Evolutionary conservation across 768 basidiomycete genomes (phyloP).

Genomic region (Chalciporus pseudorubinellus): DNA sequence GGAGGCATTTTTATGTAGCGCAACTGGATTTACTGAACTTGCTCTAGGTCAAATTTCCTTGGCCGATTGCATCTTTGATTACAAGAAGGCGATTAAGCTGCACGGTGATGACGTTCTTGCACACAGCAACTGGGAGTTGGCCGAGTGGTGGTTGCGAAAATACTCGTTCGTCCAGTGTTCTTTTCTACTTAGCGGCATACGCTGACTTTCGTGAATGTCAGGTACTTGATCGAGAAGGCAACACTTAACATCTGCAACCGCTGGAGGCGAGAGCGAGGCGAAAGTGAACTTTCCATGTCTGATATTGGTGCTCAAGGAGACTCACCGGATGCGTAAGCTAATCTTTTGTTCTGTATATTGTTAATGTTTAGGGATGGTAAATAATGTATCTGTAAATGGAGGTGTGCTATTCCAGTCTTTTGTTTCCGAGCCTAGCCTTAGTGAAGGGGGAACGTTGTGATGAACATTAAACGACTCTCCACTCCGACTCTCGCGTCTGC

Average conservation of each 20-base stretch:
- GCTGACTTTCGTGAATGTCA: conserved; percentile 29
- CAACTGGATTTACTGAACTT: conserved; percentile 5
- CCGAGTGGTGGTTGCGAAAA: conserved; percentile 77
- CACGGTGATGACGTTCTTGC: conserved; percentile 93
- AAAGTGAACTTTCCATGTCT: conserved; percentile 59
- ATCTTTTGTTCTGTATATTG: conserved; percentile 5
- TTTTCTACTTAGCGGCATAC: not conserved
- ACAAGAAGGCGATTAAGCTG: conserved; percentile 63
- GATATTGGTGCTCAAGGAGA: conserved; percentile 46
- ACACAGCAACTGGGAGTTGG: conserved; percentile 87
- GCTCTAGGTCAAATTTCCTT: conserved; percentile 70
- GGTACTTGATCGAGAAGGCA: conserved; percentile 74
- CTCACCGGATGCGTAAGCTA: conserved; percentile 24
- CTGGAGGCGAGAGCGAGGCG: conserved; percentile 86
- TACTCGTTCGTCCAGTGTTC: conserved; percentile 54
- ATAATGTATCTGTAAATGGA: conserved; percentile 11
- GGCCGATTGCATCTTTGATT: conserved; percentile 75
- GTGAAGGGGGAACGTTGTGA: no score
- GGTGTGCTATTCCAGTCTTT: not conserved
- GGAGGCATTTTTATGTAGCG: conserved; percentile 16
- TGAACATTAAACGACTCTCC: no score
- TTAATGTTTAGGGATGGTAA: conserved; percentile 1
- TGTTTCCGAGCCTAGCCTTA: no score
- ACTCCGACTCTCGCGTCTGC: no score
- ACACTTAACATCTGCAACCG: conserved; percentile 73